These are phyloP conservation scores for cucumber (Cucumis sativus) DNA, from an alignment of 306 rosid species.

Conservation along the genomic window DNA sequence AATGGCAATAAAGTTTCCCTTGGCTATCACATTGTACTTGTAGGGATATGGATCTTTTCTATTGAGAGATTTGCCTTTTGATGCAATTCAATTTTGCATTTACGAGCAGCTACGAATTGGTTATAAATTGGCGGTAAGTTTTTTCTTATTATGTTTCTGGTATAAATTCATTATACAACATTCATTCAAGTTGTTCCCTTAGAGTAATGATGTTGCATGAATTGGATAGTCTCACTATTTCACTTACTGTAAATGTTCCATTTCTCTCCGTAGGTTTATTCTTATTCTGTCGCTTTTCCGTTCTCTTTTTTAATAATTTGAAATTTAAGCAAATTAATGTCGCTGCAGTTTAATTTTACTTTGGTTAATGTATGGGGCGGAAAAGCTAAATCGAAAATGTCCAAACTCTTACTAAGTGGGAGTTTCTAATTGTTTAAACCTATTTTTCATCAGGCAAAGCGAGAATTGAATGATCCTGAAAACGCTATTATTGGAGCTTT, in stretches of 20 bases:
- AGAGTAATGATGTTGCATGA: neutral
- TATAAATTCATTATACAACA: neutral
- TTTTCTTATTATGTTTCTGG: constrained; percentile 4
- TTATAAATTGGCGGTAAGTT: constrained; percentile 61
- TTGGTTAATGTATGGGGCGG: neutral
- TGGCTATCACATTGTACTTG: constrained; percentile 25
- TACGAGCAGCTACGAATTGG: constrained; percentile 92
- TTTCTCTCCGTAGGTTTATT: neutral
- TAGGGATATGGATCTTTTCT: constrained; percentile 91
- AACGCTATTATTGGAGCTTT: constrained; percentile 93
- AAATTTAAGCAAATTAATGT: neutral
- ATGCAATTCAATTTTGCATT: constrained; percentile 89
- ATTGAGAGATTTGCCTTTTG: constrained; percentile 85
- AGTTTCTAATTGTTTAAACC: constrained; percentile 1
- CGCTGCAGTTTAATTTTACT: neutral
- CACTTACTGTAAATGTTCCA: neutral
- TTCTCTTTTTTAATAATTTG: neutral
- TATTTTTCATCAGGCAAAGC: constrained; percentile 47
- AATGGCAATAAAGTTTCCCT: neutral
- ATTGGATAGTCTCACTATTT: neutral
- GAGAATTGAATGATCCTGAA: constrained; percentile 79
- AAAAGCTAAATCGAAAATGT: neutral
- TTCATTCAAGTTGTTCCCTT: neutral
- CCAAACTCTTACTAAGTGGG: neutral
- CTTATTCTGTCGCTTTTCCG: neutral